Conservation (phyloP, 2,329 filamentous ascomycete species). For the Aspergillus sp. region DNA sequence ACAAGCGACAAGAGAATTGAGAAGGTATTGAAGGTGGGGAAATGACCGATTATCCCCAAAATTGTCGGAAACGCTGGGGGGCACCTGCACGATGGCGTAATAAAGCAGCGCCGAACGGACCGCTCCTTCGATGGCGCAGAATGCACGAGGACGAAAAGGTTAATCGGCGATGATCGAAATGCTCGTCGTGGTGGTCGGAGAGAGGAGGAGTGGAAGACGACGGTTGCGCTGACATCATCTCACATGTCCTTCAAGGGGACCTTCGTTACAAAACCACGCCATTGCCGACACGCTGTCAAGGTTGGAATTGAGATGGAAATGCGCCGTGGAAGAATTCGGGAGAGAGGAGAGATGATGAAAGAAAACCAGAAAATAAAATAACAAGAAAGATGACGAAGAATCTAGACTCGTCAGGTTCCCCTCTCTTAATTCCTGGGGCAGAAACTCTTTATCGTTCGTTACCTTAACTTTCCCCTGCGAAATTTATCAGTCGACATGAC, state of each 20-base stretch:
- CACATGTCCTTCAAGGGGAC: constrained; percentile 7
- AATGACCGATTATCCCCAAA: constrained; percentile 2
- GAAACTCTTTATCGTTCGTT: too few species aligned
- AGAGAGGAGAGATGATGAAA: neutral
- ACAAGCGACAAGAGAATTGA: neutral
- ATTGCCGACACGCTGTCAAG: neutral
- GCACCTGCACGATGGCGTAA: constrained; percentile 27
- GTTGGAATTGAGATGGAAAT: too few species aligned
- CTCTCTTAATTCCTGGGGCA: too few species aligned
- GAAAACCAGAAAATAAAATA: neutral
- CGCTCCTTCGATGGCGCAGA: constrained; percentile 8
- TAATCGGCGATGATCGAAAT: neutral
- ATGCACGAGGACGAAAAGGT: constrained; percentile 24
- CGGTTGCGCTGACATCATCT: constrained; percentile 19
- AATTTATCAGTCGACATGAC: neutral
- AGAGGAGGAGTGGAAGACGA: neutral
- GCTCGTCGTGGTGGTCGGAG: neutral
- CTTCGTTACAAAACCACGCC: neutral
- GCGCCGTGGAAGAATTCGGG: neutral
- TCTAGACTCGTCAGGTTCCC: too few species aligned
- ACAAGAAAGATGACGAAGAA: neutral
- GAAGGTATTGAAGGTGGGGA: neutral
- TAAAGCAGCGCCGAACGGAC: constrained; percentile 15
- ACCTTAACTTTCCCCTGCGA: neutral
- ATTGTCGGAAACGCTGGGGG: neutral